Evolutionary conservation across 1,284 basidiomycete species (phyloP), one percentile per base, ranked within the genome.

Genomic region (Sanghuangporus baumii): DNA sequence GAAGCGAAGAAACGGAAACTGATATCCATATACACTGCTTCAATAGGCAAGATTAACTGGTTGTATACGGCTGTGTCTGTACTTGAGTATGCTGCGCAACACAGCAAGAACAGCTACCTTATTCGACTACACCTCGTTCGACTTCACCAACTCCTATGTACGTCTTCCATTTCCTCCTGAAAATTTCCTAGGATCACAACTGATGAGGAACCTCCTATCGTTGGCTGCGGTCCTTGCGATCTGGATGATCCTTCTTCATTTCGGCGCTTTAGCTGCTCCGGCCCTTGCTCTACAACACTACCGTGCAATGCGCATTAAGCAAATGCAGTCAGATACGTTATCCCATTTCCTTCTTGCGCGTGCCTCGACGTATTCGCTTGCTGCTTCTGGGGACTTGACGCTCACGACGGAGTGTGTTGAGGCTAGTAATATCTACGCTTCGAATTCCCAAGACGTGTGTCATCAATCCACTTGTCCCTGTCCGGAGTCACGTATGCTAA

Each of bases 281-380:
- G 82, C 85, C 5, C 74, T 85, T 59, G 86, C 88, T 1, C 68
- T 93, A 65, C 85, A 91, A 60, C 91, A 94, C 69, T 94, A 92
- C 71, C 83, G 85, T 46, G 75, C 77, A 23, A 80, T 94, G 76
- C 82, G 85, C 63, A 77, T 91, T 66, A 94, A 93, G 72, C 88
- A 92, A 69, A 81, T 94, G 31, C 93, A 95, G 72, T 82, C 87
- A 64, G 93, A 95, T 69, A 94, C 93, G 0, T 79, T 95, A 6
- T 91, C 90, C 4, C 90, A 95, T 70, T 82, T 91, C 62, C 74
- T 92, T 52, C 79, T 93, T 40, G 85, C 89, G 18, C 82, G 93
- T 34, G 81, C 86, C n/a, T 84, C 86, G n/a, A 88, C 85, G 0
- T 94, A 91, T 75, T 91, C 89, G 2, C 74, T 89, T 47, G 86